Base-by-base conservation (phyloP, 2,329 filamentous ascomycete species). In the Cercospora canescens region DNA sequence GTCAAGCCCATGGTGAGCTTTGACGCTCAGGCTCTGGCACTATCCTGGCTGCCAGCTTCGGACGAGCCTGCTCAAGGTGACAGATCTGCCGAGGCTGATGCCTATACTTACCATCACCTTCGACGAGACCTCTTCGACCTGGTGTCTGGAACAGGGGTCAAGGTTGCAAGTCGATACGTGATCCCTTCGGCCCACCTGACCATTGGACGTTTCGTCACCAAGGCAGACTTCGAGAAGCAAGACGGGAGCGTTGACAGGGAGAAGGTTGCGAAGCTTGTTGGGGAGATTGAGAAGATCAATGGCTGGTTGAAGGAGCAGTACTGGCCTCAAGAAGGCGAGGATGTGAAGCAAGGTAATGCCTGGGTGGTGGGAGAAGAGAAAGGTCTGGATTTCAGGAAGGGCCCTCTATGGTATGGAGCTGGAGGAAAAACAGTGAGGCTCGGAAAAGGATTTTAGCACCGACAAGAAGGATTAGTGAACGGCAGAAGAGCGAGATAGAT, bases 61-160 rank as follows among this genome's bases (percentile, higher is more conserved):
- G 88, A 87, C 11, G 90, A 93, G 79, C 70, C 76, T 1, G 69
- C 72, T 2, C 32, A 52, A n/a, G 73, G 16, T 7, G 52, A 56
- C 18, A 56, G 52, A 21, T 3, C 52, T 56, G 52, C 30, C 18
- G 52, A 56, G 32, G n/a, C 52, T 14, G 84, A 87, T 18, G 91
- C 95, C 70, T 97, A 92, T 79, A 94, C 91, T 0, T 97, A 97
- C 77, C 94, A 97, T 76, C 94, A 98, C 78, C 86, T 98, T 8
- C 88, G 94, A 2, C 86, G 90, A 4, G 93, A 97, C 75, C 77
- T 96, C 12, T 95, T 89, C 76, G 82, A 85, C 57, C 81, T 87
- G 28, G 86, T 87, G 30, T 3, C 81, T 83, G 60, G 57, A 3
- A 84, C 88, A 0, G 91, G 91, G 1, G 82, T 94, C n/a, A 80